Conservation (phyloP, 441 rosid genomes). For the Bocquillonia castaneifolia region DNA sequence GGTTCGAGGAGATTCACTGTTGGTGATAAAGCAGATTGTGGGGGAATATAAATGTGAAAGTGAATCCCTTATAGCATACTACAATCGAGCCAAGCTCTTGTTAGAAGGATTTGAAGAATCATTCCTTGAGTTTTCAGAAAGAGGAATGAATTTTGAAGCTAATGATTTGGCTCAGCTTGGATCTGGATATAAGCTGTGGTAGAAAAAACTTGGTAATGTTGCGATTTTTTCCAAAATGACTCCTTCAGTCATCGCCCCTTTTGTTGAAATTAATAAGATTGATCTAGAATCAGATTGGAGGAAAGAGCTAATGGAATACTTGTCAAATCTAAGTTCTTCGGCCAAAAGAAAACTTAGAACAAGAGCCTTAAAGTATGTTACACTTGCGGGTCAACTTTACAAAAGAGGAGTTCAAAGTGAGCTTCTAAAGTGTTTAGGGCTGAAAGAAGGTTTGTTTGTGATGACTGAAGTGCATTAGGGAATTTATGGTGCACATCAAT, state of each 20-base stretch:
- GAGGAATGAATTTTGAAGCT: not conserved
- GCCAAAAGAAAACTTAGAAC: not conserved
- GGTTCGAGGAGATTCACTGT: not conserved
- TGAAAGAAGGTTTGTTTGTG: not conserved
- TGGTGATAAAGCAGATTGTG: not conserved
- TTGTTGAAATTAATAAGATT: too few species aligned
- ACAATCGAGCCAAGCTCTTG: not conserved
- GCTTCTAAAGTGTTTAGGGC: not conserved
- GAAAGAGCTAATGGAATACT: not conserved
- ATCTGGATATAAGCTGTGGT: not conserved
- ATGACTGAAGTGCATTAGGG: not conserved
- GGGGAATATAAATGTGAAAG: not conserved
- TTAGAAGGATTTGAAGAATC: too few species aligned
- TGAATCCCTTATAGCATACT: not conserved
- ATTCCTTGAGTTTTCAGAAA: not conserved
- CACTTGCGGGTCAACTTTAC: fast-evolving
- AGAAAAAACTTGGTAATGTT: too few species aligned
- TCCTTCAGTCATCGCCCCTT: not conserved
- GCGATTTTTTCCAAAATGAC: not conserved
- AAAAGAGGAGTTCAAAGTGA: not conserved
- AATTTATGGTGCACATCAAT: not conserved
- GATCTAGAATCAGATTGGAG: not conserved
- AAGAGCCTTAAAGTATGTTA: not conserved
- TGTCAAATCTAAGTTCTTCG: too few species aligned
- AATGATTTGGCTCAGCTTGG: not conserved